phyloP scores from a whole-genome alignment of 2,329 filamentous ascomycete species.

The Alternaria atra region DNA sequence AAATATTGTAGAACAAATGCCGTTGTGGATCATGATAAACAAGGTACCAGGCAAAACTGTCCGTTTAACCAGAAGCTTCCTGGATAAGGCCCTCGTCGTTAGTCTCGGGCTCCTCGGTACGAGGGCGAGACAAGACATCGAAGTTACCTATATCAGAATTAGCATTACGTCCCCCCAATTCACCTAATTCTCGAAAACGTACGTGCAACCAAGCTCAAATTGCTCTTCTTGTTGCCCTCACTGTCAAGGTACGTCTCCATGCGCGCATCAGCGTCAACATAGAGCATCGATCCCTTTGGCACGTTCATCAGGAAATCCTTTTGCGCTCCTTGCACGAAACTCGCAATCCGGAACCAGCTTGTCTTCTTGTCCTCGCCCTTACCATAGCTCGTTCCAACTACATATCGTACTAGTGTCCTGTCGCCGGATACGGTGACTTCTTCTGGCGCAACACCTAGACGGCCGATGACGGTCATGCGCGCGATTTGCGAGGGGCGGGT shows the following conservation, averaged over 20 bases:
- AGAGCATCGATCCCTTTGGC: conserved; percentile 84
- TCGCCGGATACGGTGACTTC: conserved; percentile 77
- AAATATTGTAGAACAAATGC: neutral
- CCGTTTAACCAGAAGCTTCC: conserved; percentile 34
- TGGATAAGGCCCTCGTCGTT: conserved; percentile 48
- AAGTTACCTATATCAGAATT: conserved; percentile 40
- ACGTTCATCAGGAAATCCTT: conserved; percentile 77
- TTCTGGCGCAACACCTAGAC: conserved; percentile 83
- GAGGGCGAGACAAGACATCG: conserved; percentile 43
- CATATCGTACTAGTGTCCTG: conserved; percentile 78
- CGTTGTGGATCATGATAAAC: neutral
- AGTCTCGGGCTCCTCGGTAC: conserved; percentile 32
- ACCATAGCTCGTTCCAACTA: conserved; percentile 75
- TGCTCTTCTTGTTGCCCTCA: conserved; percentile 72
- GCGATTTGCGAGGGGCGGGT: conserved; percentile 71
- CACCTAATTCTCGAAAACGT: conserved; percentile 53
- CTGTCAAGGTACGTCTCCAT: conserved; percentile 69
- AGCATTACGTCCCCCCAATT: conserved; percentile 1
- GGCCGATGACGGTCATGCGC: conserved; percentile 85
- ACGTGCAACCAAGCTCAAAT: conserved; percentile 82
- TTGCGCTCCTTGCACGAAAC: conserved; percentile 75
- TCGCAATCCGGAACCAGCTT: conserved; percentile 84
- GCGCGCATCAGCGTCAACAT: conserved; percentile 81
- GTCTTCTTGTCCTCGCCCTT: conserved; percentile 74
- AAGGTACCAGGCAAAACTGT: neutral